Conservation (phyloP, 352 stramenopile genomes). For the Phytophthora sansomeana region DNA sequence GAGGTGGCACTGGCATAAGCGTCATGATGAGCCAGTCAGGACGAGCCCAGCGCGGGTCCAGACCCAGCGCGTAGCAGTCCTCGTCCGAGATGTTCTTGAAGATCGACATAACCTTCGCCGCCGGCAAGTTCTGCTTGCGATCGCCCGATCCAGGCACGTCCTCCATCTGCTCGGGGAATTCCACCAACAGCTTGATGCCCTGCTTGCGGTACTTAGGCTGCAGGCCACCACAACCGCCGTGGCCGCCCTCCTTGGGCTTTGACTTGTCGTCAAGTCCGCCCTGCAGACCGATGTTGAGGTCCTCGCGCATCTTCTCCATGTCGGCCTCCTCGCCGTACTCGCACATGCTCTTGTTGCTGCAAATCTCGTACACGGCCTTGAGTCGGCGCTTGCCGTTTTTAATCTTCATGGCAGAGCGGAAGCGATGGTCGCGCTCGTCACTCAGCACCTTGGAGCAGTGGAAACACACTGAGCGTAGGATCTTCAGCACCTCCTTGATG, state of each 20-base stretch:
- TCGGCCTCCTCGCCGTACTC: constrained; percentile 86
- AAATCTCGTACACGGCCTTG: constrained; percentile 95
- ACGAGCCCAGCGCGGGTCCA: constrained; percentile 95
- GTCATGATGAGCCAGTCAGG: constrained; percentile 99
- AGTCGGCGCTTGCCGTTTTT: constrained; percentile 92
- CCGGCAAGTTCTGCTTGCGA: constrained; percentile 96
- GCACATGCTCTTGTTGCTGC: constrained; percentile 91
- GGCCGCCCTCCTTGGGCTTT: constrained; percentile 81
- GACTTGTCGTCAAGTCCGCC: constrained; percentile 85
- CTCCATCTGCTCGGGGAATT: constrained; percentile 96
- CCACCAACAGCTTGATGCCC: constrained; percentile 95
- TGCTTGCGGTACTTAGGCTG: constrained; percentile 97
- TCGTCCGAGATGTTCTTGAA: constrained; percentile 98
- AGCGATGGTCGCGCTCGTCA: constrained; percentile 88
- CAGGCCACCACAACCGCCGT: constrained; percentile 82
- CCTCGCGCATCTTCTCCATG: constrained; percentile 92
- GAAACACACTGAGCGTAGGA: constrained; percentile 96
- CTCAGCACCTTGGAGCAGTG: constrained; percentile 97
- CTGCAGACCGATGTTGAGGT: constrained; percentile 87
- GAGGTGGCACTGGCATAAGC: constrained; percentile 97
- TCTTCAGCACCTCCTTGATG: constrained; percentile 96
- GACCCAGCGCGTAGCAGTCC: constrained; percentile 94
- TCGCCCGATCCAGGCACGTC: constrained; percentile 94
- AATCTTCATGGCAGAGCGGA: constrained; percentile 85
- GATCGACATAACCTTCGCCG: constrained; percentile 95